These are phyloP conservation scores for Geosmithia putterillii DNA, from an alignment of 2,329 filamentous ascomycete genomes.

Conservation along the genomic window DNA sequence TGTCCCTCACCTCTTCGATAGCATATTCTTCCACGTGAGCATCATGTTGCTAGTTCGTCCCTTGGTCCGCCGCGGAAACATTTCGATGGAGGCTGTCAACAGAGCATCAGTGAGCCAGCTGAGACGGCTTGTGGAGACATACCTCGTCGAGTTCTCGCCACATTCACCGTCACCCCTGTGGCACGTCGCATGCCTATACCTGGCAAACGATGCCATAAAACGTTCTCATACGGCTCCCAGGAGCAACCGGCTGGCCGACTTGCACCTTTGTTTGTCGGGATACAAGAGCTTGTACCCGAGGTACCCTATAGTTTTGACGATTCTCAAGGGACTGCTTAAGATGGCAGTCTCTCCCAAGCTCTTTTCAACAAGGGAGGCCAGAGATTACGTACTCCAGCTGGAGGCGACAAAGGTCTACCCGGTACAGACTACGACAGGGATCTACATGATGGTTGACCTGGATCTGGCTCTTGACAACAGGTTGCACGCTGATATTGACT, in stretches of 20 bases:
- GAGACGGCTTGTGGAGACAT: slow-evolving; percentile 2
- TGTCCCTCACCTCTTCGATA: not conserved
- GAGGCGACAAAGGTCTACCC: not conserved
- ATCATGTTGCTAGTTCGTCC: slow-evolving; percentile 2
- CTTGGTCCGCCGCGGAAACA: not conserved
- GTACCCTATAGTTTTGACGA: slow-evolving; percentile 2
- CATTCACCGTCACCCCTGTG: slow-evolving; percentile 1
- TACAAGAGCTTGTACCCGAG: slow-evolving; percentile 3
- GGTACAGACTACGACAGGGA: not conserved
- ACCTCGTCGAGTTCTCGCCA: slow-evolving; percentile 2
- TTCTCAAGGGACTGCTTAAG: slow-evolving; percentile 4
- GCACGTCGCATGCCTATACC: slow-evolving; percentile 5
- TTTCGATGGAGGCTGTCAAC: not conserved
- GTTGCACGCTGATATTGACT: slow-evolving; percentile 1
- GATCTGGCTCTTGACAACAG: slow-evolving; percentile 4
- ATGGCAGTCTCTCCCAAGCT: slow-evolving; percentile 3
- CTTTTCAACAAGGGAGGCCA: slow-evolving; percentile 3
- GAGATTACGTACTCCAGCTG: not conserved
- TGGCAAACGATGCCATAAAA: slow-evolving; percentile 3
- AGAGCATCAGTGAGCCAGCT: slow-evolving; percentile 4
- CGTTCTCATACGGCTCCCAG: not conserved
- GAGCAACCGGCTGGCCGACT: not conserved
- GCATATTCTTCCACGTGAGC: slow-evolving; percentile 4
- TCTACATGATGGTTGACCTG: slow-evolving; percentile 4
- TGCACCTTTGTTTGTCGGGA: slow-evolving; percentile 3